A percentile compares a stretch with the other conserved stretches of the same genome.
Evolutionary conservation across 2,329 filamentous ascomycete species (phyloP).

Genomic region (Penicillium carneum): DNA sequence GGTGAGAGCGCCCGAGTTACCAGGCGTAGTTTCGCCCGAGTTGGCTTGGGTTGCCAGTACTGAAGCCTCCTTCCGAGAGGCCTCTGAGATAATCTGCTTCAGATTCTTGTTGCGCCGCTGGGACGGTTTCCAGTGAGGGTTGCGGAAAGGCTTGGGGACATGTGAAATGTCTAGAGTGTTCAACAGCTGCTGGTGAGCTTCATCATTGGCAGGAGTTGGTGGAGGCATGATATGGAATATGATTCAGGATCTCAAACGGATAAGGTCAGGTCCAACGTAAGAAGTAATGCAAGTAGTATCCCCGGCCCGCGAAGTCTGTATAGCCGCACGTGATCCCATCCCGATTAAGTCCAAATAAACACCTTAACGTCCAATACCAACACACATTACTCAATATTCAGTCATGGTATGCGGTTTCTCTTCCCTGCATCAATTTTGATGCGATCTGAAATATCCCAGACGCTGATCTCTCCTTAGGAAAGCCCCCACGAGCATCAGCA

Average conservation of each 20-base stretch:
- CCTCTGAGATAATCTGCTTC: constrained; percentile 92
- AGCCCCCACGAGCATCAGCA: constrained; percentile 98
- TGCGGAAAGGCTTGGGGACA: constrained; percentile 88
- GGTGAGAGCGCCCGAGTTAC: constrained; percentile 45
- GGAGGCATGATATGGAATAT: constrained; percentile 59
- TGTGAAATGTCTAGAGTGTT: constrained; percentile 90
- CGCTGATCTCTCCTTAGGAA: constrained; percentile 64
- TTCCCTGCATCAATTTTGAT: neutral
- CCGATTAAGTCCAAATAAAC: constrained; percentile 17
- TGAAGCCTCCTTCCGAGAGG: constrained; percentile 86
- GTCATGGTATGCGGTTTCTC: constrained; percentile 8
- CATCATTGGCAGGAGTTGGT: constrained; percentile 74
- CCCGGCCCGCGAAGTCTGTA: constrained; percentile 15
- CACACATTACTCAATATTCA: neutral
- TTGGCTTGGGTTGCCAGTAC: constrained; percentile 81
- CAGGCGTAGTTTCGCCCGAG: constrained; percentile 77
- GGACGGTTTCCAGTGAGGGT: constrained; percentile 86
- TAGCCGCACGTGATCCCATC: constrained; percentile 17
- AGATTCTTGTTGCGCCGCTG: constrained; percentile 98
- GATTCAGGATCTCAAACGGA: neutral
- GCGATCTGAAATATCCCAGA: neutral
- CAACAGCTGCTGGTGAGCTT: constrained; percentile 84
- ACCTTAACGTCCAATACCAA: constrained; percentile 22
- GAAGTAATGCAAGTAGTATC: neutral
- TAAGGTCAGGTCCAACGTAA: neutral